Evolutionary conservation across 768 basidiomycete genomes (phyloP), one percentile per base, ranked within the genome.

Genomic region (Mycena leptocephala): DNA sequence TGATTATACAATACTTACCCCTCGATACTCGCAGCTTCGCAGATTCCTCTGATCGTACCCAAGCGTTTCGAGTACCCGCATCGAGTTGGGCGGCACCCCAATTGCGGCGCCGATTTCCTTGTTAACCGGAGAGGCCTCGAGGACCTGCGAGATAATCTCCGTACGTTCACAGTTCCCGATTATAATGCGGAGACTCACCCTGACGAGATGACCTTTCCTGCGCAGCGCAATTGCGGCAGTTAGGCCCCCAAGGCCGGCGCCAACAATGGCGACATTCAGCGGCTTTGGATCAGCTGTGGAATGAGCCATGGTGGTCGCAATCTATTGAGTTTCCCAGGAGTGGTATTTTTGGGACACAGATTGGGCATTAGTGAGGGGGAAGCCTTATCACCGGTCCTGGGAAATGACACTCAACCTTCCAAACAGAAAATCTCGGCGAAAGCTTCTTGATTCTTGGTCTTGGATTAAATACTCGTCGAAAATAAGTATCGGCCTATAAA

Each of bases 171-270:
- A 28, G 24, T 18, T 7, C 20, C 35, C 11, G 18, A 46, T 26
- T 26, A 35, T n/a, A 33, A 37, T 2, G 5, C 35, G 14, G 35
- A 63, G 16, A 13, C 33, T 41, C 30, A 33, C 70, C 58, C 62
- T 37, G 58, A 71, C 58, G 7, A 61, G 56, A 64, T 72, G 70
- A 5, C 71, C 71, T 39, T 56, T 43, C 6, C 35, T 30, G 4
- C 71, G 71, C 32, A 64, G 35, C 20, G 71, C 71, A 37, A 56
- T 56, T 26, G 71, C 71, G 13, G 61, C 71, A 13, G 30, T 62
- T 16, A 72, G 62, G 18, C 71, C 71, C 13, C 71, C 71, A 14
- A 72, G 59, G 2, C 70, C 70, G 7, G 70, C 70, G 30, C 70
- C 70, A 41, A 72, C 59, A 32, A 72, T 55, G 30, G 70, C 61